Evolutionary conservation across 805 yeast species (phyloP), one percentile per base, ranked within the genome.

Genomic region (Yamadazyma scolyti): DNA sequence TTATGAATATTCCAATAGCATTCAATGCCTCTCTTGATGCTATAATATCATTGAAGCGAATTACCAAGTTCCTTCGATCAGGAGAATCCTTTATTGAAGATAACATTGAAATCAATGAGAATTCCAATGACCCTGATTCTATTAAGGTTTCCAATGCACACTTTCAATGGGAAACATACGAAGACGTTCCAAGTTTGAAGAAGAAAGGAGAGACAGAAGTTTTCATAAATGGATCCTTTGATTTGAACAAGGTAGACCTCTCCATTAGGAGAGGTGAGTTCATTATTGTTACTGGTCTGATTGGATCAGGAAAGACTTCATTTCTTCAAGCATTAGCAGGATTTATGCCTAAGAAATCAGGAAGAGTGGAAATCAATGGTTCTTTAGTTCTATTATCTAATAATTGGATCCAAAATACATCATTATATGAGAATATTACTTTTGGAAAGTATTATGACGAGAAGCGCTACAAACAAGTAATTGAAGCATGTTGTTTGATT

Each of bases 11-110:
- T 25, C 94, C 94, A 14, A 60, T 81, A 46, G 80, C 87, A 1
- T 58, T 83, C 23, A 75, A 81, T 26, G 67, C 84, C 1, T 75
- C 77, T 31, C 68, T 79, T 5, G 93, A 83, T 59, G 85, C 81
- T 16, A 58, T 68, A 24, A 61, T 80, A 34, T 85, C 81, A 12
- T 48, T 82, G 17, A 64, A 60, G 13, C 68, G 90, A 59, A 66
- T 78, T 12, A 72, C 75, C 28, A 70, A 60, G 23, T 65, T 69
- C 42, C 54, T 83, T 46, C 60, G 73, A 41, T 54, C 75, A 9
- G 48, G 52, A 8, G 76, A 69, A 40, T 18, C 31, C 8, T 14
- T 14, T n/a, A 20, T 33, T 9, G 54, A 57, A 3, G 68, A 65
- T 16, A 57, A 58, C 3, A 62, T 56, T 27, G 60, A 55, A n/a